Percentiles rank a stretch among this genome's conserved stretches.
phyloP scores from a whole-genome alignment of 257 asterid genomes.

The Solanum arcanum region DNA sequence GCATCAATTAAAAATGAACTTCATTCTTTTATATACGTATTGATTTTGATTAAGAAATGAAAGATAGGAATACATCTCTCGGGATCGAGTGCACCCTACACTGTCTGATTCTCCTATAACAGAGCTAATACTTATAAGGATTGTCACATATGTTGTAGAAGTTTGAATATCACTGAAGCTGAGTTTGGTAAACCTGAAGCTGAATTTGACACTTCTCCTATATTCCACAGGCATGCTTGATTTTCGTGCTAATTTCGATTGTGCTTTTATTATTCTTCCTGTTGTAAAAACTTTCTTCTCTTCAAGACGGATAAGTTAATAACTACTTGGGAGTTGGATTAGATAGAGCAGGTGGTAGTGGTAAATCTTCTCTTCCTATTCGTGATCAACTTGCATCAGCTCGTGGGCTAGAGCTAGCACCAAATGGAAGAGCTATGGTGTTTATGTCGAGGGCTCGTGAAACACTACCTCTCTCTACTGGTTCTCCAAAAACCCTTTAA shows the following conservation, averaged over 20 bases:
- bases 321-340: not conserved
- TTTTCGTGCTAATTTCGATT: not conserved
- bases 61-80: too few species aligned
- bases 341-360: too few species aligned
- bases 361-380: too few species aligned
- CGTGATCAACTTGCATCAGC: conserved; percentile 2
- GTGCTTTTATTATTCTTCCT: not conserved
- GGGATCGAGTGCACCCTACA: too few species aligned
- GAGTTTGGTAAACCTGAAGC: too few species aligned
- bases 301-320: conserved; percentile 21
- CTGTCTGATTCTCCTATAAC: too few species aligned
- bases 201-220: not conserved
- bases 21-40: too few species aligned
- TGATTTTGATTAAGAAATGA: too few species aligned
- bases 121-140: too few species aligned
- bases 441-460: not conserved
- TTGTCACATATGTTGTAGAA: too few species aligned
- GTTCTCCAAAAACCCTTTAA: conserved; percentile 37
- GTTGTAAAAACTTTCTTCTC: conserved; percentile 13
- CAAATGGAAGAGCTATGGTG: conserved; percentile 19
- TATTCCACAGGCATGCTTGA: not conserved
- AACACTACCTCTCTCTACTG: not conserved
- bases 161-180: too few species aligned
- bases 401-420: conserved; percentile 18
- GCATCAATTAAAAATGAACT: not conserved